Conservation (phyloP, 176 grass and related monocot species). For the Rhipidocladum racemiflorum region DNA sequence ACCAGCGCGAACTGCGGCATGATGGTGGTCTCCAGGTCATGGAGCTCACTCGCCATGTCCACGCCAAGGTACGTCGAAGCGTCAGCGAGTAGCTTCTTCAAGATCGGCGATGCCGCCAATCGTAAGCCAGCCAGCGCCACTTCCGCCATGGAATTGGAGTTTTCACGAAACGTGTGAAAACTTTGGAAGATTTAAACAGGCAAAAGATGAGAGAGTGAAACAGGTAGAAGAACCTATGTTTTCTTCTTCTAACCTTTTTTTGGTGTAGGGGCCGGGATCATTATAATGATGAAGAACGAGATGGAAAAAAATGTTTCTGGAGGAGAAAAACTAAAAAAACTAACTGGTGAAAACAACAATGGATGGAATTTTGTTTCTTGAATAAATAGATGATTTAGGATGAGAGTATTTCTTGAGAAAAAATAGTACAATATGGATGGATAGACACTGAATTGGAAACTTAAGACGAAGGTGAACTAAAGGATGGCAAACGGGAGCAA, state of each 20-base stretch:
- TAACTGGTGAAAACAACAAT: too few species aligned
- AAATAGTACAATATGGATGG: not conserved
- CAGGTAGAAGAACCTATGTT: too few species aligned
- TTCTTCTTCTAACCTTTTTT: too few species aligned
- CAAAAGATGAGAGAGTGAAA: too few species aligned
- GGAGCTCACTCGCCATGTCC: constrained; percentile 13
- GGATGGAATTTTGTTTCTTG: too few species aligned
- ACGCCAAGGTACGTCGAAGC: not conserved
- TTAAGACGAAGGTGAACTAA: not conserved
- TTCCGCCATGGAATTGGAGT: not conserved
- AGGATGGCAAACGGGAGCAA: not conserved
- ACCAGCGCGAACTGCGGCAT: constrained; percentile 12
- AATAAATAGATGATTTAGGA: too few species aligned
- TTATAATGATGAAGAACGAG: too few species aligned
- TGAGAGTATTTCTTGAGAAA: not conserved
- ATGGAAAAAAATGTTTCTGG: too few species aligned
- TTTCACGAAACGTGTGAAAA: too few species aligned
- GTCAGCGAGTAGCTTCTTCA: not conserved
- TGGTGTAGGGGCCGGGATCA: too few species aligned
- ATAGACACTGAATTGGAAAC: not conserved
- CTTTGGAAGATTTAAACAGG: too few species aligned
- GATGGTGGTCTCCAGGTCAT: constrained; percentile 4
- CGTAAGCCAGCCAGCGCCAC: not conserved
- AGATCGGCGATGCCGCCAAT: not conserved
- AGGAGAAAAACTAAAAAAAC: too few species aligned